A percentile compares a stretch with the other conserved stretches of the same genome.
These are phyloP conservation scores for Schoenoplectus tabernaemontani DNA, from an alignment of 202 grass and related monocot species.

Conservation along the genomic window DNA sequence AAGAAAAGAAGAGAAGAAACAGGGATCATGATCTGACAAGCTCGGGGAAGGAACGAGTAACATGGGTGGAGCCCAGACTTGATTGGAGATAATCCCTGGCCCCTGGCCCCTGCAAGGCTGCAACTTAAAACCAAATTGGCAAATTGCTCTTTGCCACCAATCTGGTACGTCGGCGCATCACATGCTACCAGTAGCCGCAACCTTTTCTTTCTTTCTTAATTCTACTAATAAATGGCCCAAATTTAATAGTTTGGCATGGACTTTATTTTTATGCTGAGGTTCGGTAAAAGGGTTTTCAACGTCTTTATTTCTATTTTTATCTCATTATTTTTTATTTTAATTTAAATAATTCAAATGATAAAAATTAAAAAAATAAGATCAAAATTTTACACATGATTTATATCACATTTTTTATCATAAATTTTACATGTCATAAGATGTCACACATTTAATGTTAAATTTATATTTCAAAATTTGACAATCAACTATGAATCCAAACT, in stretches of 20 bases:
- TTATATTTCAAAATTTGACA: too few relatives aligned
- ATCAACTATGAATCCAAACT: too few relatives aligned
- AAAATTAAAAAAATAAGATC: too few relatives aligned
- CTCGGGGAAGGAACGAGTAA: not conserved
- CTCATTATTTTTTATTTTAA: too few relatives aligned
- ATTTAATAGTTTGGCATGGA: not conserved
- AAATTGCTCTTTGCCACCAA: not conserved
- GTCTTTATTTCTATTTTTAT: too few relatives aligned
- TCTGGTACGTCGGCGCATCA: constrained; percentile 8
- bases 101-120: not conserved
- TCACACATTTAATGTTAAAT: too few relatives aligned
- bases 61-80: constrained; percentile 12
- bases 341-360: too few relatives aligned
- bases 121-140: not conserved
- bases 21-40: not conserved
- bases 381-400: too few relatives aligned
- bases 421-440: too few relatives aligned
- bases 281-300: too few relatives aligned
- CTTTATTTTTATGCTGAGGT: too few relatives aligned
- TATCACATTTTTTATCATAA: too few relatives aligned
- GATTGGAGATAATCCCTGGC: not conserved
- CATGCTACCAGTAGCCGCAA: not conserved
- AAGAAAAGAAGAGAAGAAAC: not conserved
- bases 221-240: not conserved
- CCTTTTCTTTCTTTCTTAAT: not conserved